Base-by-base conservation (phyloP, 2,329 filamentous ascomycete genomes). In the Diaporthe amygdali region DNA sequence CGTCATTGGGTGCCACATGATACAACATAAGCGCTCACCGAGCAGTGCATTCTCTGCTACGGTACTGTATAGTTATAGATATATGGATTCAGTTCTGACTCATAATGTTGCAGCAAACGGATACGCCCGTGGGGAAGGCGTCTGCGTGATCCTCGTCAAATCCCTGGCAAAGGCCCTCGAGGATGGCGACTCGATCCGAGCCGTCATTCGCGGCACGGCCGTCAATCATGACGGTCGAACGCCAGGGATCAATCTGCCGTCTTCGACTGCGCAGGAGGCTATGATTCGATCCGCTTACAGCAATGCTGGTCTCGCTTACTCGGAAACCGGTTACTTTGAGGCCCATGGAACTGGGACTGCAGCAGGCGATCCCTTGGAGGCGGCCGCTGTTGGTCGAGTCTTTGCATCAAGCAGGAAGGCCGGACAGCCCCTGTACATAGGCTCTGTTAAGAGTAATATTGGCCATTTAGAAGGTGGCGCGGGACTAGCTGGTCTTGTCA, bases 121-220 rank as follows among this genome's bases (percentile, higher is more conserved):
- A 0, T 90, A 89, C 73, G 86, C 81, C 2, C 80, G 87, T 17
- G 87, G 86, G 2, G 88, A 90, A 72, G 88, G 87, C 3, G 74
- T 85, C 20, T 84, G 80, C 0, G 80, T 82, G 3, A 46, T 90
- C 0, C 71, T 88, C 0, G 71, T 90, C 1, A 89, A 89, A 76
- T 80, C 74, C 1, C 76, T 82, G 8, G 80, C 81, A 9, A 79
- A 80, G 34, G 88, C 88, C 0, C 68, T 89, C 12, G 76, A 76
- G 7, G 86, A 87, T 61, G 84, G 84, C 0, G 80, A 55, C 32
- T 20, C 32, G 51, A 55, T 55, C 51, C 51, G 51, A 27, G 51
- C 51, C 17, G 51, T 55, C 5, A 17, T 55, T 6, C 51, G 51
- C 17, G 51, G 25, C 22, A 55, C 51, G 8, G 51, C 25, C 7